Evolutionary conservation across 2,329 filamentous ascomycete species (phyloP).

Genomic region (Fusarium scirpi): DNA sequence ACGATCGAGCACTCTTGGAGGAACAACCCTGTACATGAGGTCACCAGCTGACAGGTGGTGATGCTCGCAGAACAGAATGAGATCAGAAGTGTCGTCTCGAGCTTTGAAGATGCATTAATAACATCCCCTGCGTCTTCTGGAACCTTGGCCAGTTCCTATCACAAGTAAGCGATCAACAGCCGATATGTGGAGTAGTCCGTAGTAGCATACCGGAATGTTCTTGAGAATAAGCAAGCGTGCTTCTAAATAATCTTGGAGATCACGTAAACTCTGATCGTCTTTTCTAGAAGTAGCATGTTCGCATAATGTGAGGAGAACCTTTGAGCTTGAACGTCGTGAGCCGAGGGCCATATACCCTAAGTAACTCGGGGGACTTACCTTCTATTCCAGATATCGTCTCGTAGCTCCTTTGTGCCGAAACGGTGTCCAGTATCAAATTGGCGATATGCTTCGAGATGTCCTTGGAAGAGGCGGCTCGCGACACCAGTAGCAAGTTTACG

Average conservation of each 20-base stretch:
- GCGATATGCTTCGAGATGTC: slow-evolving; percentile 47
- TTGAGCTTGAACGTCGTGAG: slow-evolving; percentile 43
- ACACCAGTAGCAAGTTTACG: slow-evolving; percentile 62
- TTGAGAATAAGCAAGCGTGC: slow-evolving; percentile 66
- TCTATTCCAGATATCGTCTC: slow-evolving; percentile 64
- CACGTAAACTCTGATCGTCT: slow-evolving; percentile 58
- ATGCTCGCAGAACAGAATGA: slow-evolving; percentile 74
- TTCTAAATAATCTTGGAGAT: slow-evolving; percentile 68
- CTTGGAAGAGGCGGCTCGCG: slow-evolving; percentile 60
- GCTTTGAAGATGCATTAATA: slow-evolving; percentile 63
- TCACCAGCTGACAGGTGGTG: slow-evolving; percentile 73
- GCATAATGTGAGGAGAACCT: slow-evolving; percentile 61
- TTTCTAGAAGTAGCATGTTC: slow-evolving; percentile 60
- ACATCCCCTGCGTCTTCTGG: slow-evolving; percentile 68
- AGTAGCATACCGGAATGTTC: slow-evolving; percentile 60
- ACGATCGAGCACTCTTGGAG: slow-evolving; percentile 71
- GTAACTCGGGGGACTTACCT: slow-evolving; percentile 55
- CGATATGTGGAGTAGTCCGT: not conserved
- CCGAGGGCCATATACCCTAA: slow-evolving; percentile 3
- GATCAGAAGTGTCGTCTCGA: slow-evolving; percentile 73
- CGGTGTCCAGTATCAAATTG: slow-evolving; percentile 44
- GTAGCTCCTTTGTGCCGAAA: slow-evolving; percentile 46
- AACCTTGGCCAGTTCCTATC: slow-evolving; percentile 67
- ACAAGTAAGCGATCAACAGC: slow-evolving; percentile 20
- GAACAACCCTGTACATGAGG: slow-evolving; percentile 70